phyloP scores from a whole-genome alignment of 129 eudicot species.

The Artemisia annua region DNA sequence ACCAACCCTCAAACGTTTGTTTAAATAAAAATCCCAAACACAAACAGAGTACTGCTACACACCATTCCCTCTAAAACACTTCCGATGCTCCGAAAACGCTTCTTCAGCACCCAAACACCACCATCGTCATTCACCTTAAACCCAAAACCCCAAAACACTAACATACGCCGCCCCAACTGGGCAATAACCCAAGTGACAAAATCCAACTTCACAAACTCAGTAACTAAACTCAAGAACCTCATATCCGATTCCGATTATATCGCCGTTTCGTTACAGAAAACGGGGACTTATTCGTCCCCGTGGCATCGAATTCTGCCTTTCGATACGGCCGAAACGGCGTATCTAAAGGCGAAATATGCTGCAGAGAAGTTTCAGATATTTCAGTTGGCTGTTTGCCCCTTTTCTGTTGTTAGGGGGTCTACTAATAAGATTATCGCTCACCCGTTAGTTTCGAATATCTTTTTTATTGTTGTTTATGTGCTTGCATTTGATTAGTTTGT shows the following conservation, averaged over 20 bases:
- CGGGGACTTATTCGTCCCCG: conserved; percentile 68
- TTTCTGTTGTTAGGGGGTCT: conserved; percentile 48
- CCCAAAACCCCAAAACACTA: conserved; percentile 7
- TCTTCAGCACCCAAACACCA: conserved; percentile 36
- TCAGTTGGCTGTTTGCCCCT: conserved; percentile 96
- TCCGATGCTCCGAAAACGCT: conserved; percentile 39
- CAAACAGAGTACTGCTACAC: too few relatives aligned
- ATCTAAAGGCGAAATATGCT: conserved; percentile 66
- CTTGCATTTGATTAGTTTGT: neutral
- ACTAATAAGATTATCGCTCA: conserved; percentile 62
- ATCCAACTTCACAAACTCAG: conserved; percentile 59
- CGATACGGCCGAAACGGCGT: conserved; percentile 71
- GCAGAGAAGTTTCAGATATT: conserved; percentile 81
- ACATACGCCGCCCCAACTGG: conserved; percentile 32
- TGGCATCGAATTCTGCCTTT: conserved; percentile 75
- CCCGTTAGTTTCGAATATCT: conserved; percentile 50
- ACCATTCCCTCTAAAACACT: neutral
- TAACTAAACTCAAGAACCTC: conserved; percentile 44
- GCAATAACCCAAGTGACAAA: conserved; percentile 70
- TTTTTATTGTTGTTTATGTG: neutral
- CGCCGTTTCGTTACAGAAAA: conserved; percentile 69
- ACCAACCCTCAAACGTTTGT: too few relatives aligned
- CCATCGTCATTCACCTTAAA: too few relatives aligned
- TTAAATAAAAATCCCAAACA: too few relatives aligned
- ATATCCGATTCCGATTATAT: conserved; percentile 64